Percentiles rank a stretch among this genome's conserved stretches.
phyloP scores from a whole-genome alignment of 2,329 filamentous ascomycete genomes.

The Xenoacremonium recifei region DNA sequence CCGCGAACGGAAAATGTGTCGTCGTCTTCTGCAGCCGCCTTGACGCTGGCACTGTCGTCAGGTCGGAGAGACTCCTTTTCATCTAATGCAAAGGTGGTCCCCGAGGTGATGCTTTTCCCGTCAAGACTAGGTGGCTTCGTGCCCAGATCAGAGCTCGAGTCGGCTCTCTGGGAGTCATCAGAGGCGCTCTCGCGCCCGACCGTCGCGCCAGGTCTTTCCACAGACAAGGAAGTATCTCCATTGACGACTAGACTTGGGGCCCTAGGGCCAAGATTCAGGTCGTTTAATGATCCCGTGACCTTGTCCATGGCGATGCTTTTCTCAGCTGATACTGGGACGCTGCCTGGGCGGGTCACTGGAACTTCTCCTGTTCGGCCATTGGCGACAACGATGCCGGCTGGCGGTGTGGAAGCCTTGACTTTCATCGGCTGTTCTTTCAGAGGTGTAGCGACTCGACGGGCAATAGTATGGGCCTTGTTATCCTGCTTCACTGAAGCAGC shows the following conservation, averaged over 20 bases:
- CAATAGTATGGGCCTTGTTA: conserved; percentile 26
- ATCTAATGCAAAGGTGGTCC: conserved; percentile 92
- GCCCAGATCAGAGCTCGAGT: conserved; percentile 62
- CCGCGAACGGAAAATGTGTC: conserved; percentile 76
- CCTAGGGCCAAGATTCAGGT: conserved; percentile 29
- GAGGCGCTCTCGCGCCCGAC: conserved; percentile 46
- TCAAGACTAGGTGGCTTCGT: conserved; percentile 89
- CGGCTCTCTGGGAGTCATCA: conserved; percentile 57
- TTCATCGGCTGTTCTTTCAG: conserved; percentile 23
- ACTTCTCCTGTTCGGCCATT: conserved; percentile 22
- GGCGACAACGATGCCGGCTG: conserved; percentile 24
- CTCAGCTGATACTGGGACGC: conserved; percentile 9
- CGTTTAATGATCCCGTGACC: conserved; percentile 27
- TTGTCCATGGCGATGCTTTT: conserved; percentile 23
- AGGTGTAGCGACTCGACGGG: conserved; percentile 23
- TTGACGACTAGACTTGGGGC: conserved; percentile 47
- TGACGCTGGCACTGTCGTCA: conserved; percentile 92
- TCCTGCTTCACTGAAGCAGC: conserved; percentile 43
- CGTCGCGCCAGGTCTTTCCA: conserved; percentile 33
- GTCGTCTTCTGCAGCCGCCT: conserved; percentile 84
- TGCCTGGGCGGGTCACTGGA: conserved; percentile 16
- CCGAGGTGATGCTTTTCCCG: conserved; percentile 90
- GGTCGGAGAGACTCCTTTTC: conserved; percentile 94
- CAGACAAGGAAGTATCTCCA: conserved; percentile 41
- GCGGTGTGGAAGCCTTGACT: conserved; percentile 11